Percentiles rank a stretch among this genome's conserved stretches.
Conservation (phyloP, 148 eudicot genomes). For the Diospyros lotus region DNA sequence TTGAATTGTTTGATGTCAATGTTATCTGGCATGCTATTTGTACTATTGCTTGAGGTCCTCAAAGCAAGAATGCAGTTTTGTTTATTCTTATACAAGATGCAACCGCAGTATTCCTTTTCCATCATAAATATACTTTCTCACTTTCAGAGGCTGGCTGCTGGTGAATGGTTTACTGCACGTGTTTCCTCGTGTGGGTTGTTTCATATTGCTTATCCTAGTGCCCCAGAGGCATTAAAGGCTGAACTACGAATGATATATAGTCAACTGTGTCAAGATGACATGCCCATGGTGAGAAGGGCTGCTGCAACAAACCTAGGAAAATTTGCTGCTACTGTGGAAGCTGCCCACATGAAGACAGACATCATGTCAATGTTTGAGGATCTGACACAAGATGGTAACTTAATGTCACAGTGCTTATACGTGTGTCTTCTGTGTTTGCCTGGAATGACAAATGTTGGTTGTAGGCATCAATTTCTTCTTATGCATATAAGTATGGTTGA, state of each 20-base stretch:
- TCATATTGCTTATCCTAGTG: conserved; percentile 58
- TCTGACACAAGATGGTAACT: conserved; percentile 56
- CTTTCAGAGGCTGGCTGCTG: conserved; percentile 55
- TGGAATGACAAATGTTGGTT: neutral
- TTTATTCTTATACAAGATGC: neutral
- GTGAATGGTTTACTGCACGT: conserved; percentile 72
- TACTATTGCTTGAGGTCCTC: neutral
- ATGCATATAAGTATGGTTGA: neutral
- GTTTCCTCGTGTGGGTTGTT: conserved; percentile 62
- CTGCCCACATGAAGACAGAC: conserved; percentile 47
- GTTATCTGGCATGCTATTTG: neutral
- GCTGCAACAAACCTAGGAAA: conserved; percentile 61
- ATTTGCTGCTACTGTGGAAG: conserved; percentile 61
- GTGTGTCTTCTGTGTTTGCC: neutral
- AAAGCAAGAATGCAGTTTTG: neutral
- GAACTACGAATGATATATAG: conserved; percentile 51
- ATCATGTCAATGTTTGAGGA: conserved; percentile 60
- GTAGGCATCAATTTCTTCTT: neutral
- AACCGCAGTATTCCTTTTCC: neutral
- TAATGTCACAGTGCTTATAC: neutral
- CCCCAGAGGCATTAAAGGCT: conserved; percentile 42
- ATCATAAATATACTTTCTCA: neutral
- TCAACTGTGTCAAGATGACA: conserved; percentile 69
- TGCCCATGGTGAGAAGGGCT: conserved; percentile 69
- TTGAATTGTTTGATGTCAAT: neutral